Conservation (phyloP, 2,329 filamentous ascomycete genomes). For the Thelonectria blattea region DNA sequence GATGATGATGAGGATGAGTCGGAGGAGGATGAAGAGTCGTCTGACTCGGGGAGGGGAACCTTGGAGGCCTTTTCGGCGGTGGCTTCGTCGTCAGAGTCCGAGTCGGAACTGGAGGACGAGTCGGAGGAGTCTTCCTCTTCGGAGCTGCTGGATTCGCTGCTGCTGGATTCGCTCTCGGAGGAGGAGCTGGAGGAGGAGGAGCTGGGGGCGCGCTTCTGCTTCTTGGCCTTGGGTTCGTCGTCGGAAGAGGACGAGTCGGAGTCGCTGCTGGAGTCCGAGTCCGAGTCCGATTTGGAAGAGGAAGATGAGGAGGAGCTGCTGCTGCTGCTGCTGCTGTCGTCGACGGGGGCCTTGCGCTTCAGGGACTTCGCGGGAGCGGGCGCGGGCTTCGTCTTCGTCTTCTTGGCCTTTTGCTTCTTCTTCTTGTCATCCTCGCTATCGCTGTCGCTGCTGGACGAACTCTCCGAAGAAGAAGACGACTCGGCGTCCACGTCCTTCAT, state of each 20-base stretch:
- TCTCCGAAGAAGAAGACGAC: conserved; percentile 43
- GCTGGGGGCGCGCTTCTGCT: conserved; percentile 51
- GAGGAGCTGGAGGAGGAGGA: conserved; percentile 40
- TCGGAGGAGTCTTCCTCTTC: conserved; percentile 41
- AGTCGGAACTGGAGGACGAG: conserved; percentile 46
- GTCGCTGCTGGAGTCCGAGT: conserved; percentile 47
- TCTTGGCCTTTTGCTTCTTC: conserved; percentile 29
- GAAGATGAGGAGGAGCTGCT: conserved; percentile 39
- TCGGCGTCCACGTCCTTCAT: conserved; percentile 51
- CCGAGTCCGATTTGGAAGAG: conserved; percentile 45
- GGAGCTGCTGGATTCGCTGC: conserved; percentile 21
- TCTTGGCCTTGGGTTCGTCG: conserved; percentile 59
- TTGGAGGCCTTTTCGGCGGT: conserved; percentile 46
- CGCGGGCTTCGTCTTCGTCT: conserved; percentile 33
- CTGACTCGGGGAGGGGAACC: conserved; percentile 52
- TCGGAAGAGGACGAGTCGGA: conserved; percentile 52
- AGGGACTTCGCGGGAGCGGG: conserved; percentile 38
- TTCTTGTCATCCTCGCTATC: conserved; percentile 32
- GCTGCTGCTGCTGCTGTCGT: conserved; percentile 38
- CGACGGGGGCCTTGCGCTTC: conserved; percentile 50
- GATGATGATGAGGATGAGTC: conserved; percentile 43
- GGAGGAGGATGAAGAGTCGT: conserved; percentile 41
- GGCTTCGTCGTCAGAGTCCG: conserved; percentile 45
- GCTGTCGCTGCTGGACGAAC: conserved; percentile 39
- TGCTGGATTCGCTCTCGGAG: conserved; percentile 20